Evolutionary conservation across 2,329 filamentous ascomycete species (phyloP), one percentile per base, ranked within the genome.

Genomic region (Ampelomyces quisqualis): DNA sequence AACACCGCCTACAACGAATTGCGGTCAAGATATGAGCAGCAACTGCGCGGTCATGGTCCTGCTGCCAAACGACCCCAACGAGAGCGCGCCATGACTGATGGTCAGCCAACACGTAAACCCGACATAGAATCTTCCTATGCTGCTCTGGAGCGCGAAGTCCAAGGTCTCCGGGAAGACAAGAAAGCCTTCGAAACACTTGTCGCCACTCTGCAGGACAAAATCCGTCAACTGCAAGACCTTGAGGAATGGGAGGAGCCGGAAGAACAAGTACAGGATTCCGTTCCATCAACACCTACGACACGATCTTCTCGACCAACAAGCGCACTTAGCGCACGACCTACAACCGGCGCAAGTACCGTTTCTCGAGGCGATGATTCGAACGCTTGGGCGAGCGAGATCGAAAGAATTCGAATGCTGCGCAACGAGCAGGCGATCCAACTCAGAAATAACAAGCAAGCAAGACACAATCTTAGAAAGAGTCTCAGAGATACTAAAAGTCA

Each of bases 331-430:
- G 46, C 53, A 7, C 44, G 55, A n/a, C 56, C 58, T 10, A 40
- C 52, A 5, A 64, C 55, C 2, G 43, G 47, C 14, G 45, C 41
- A 2, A 64, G 55, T 15, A 49, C 13, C 49, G 5, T n/a, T n/a
- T n/a, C n/a, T n/a, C n/a, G n/a, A n/a, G n/a, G 29, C 34, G 6
- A 53, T 52, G 3, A 46, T 34, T 7, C 45, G 45, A n/a, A 51
- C 56, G 39, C 53, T 1, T 68, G 66, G 65, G 56, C 60, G 0
- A 53, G 44, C 14, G 63, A 68, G 31, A 52, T 68, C 5, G 65
- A 69, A 27, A 51, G 62, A 13, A 50, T 67, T 11, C 59, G 64
- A 15, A 57, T 65, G 53, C 48, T 62, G 22, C 45, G 66, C 20
- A 47, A 67, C 10, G 64, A 69, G 36, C 57, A 61, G 9, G 60